Percentiles rank a stretch among this genome's conserved stretches.
phyloP scores from a whole-genome alignment of 208 protist species.

The Trypanosoma brucei region DNA sequence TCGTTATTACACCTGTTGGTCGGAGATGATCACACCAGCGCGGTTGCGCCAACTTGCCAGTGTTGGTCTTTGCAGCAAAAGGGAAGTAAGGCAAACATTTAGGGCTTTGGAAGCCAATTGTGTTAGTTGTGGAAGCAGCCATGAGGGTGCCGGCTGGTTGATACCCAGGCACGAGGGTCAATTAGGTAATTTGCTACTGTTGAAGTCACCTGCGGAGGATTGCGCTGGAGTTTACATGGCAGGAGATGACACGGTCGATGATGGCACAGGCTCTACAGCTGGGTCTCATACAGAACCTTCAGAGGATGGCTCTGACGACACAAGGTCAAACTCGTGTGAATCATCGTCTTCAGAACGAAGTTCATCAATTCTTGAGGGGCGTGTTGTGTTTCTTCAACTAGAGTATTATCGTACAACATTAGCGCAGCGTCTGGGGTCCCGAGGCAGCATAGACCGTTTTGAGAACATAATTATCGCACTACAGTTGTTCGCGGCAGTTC shows the following conservation, averaged over 20 bases:
- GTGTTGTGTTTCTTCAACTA: slow-evolving; percentile 84
- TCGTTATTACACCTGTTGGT: slow-evolving; percentile 81
- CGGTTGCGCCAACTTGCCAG: slow-evolving; percentile 67
- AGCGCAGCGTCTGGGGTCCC: slow-evolving; percentile 45
- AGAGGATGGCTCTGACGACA: slow-evolving; percentile 15
- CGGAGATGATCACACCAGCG: slow-evolving; percentile 61
- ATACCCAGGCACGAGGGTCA: neutral
- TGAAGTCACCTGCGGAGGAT: neutral
- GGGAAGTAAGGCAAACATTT: slow-evolving; percentile 25
- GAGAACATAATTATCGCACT: slow-evolving; percentile 76
- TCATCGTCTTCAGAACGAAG: neutral
- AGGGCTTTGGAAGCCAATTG: neutral
- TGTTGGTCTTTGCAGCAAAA: slow-evolving; percentile 44
- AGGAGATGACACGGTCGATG: slow-evolving; percentile 20
- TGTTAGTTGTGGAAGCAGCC: neutral
- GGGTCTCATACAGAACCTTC: neutral
- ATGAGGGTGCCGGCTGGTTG: neutral
- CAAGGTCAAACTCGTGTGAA: neutral
- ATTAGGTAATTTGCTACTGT: neutral
- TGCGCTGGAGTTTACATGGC: slow-evolving; percentile 10
- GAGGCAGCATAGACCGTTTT: slow-evolving; percentile 46
- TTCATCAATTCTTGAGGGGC: slow-evolving; percentile 32
- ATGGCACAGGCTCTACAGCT: neutral
- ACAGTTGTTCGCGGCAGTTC: slow-evolving; percentile 56
- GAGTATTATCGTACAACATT: slow-evolving; percentile 82